phyloP scores from a whole-genome alignment of 257 asterid species.

The Solanum chaucha region DNA sequence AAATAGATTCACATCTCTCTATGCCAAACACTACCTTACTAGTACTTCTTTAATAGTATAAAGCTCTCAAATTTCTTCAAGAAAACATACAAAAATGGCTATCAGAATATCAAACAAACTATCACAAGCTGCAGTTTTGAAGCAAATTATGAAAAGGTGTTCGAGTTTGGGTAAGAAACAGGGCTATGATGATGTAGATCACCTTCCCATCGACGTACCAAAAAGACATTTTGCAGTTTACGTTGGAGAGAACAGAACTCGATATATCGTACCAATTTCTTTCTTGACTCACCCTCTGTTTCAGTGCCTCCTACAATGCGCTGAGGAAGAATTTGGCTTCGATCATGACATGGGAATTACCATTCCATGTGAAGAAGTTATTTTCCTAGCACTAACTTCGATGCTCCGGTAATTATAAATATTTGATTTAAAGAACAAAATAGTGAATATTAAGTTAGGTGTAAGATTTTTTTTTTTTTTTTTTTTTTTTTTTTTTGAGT shows the following conservation, averaged over 20 bases:
- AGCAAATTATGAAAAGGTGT: constrained; percentile 34
- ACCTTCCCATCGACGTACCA: constrained; percentile 29
- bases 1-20: constrained; percentile 19
- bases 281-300: constrained; percentile 31
- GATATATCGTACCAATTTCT: constrained; percentile 32
- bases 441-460: neutral
- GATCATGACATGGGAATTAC: constrained; percentile 42
- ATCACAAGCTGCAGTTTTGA: constrained; percentile 21
- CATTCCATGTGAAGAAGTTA: constrained; percentile 35
- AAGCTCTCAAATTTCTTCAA: neutral
- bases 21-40: neutral
- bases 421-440: no score
- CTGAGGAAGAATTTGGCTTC: constrained; percentile 44
- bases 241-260: constrained; percentile 28
- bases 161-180: constrained; percentile 30
- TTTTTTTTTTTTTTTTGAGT: neutral
- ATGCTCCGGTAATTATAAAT: constrained; percentile 19
- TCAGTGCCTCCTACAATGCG: constrained; percentile 25
- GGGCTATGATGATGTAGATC: constrained; percentile 12
- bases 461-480: neutral
- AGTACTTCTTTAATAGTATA: neutral
- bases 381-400: constrained; percentile 30
- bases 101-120: constrained; percentile 24
- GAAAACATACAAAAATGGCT: constrained; percentile 8
- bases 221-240: constrained; percentile 39